Conservation (phyloP, 495 filamentous ascomycete species). For the Cercophora scortea region DNA sequence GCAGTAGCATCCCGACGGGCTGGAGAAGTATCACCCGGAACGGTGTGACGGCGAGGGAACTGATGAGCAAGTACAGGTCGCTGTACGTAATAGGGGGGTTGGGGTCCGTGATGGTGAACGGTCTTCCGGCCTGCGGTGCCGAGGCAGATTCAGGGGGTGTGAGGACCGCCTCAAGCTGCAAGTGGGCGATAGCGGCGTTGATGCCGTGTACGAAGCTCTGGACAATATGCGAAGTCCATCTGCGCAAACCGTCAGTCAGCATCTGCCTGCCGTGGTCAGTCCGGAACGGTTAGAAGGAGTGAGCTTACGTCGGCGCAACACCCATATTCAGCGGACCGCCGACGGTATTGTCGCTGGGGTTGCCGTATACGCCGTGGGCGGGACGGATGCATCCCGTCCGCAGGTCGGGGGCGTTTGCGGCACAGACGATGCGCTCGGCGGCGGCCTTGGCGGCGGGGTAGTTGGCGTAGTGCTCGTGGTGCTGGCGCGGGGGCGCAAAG, state of each 20-base stretch:
- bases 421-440: slow-evolving; percentile 45
- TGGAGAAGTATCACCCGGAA: slow-evolving; percentile 27
- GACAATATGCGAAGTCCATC: slow-evolving; percentile 42
- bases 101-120: slow-evolving; percentile 30
- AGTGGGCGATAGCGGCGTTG: slow-evolving; percentile 50
- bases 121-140: slow-evolving; percentile 31
- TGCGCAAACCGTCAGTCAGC: slow-evolving; percentile 7
- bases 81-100: slow-evolving; percentile 33
- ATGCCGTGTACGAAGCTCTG: slow-evolving; percentile 51
- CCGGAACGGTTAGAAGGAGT: neutral
- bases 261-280: neutral
- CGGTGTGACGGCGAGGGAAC: slow-evolving; percentile 20
- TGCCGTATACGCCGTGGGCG: slow-evolving; percentile 52
- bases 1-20: slow-evolving; percentile 36
- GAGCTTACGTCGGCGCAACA: slow-evolving; percentile 37
- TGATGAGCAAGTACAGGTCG: slow-evolving; percentile 14
- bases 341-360: slow-evolving; percentile 45
- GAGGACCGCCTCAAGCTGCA: slow-evolving; percentile 45
- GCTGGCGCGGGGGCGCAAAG: slow-evolving; percentile 29
- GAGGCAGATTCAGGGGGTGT: slow-evolving; percentile 9
- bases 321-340: slow-evolving; percentile 29
- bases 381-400: slow-evolving; percentile 52
- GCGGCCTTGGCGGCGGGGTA: slow-evolving; percentile 48
- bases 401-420: slow-evolving; percentile 32
- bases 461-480: slow-evolving; percentile 49